Evolutionary conservation across 1,139 yeast genomes (phyloP).

Genomic region (Arxiozyma slooffiae): DNA sequence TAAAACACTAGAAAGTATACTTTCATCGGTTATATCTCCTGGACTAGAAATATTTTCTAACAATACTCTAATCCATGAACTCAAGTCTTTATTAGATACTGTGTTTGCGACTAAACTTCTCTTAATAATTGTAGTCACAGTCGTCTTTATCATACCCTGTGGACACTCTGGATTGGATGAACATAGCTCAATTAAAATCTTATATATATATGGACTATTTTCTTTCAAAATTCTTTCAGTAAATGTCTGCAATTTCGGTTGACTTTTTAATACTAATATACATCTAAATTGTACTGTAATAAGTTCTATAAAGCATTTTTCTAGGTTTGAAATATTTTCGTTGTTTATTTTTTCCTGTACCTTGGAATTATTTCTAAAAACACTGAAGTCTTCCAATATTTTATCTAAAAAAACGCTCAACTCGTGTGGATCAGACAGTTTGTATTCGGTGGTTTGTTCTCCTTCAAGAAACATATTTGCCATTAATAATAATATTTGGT

Average conservation of each 20-base stretch:
- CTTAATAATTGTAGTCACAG: slow-evolving; percentile 4
- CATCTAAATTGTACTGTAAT: slow-evolving; percentile 1
- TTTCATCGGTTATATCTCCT: neutral
- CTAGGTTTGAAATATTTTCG: neutral
- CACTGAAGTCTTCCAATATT: neutral
- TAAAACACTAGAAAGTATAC: neutral
- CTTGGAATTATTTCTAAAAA: neutral
- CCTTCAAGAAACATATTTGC: neutral
- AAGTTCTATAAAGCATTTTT: neutral
- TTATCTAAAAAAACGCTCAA: neutral
- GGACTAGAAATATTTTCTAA: slow-evolving; percentile 3
- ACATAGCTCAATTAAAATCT: neutral
- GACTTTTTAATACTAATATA: neutral
- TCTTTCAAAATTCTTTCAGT: neutral
- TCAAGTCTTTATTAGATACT: neutral
- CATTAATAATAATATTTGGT: slow-evolving; percentile 9
- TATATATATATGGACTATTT: neutral
- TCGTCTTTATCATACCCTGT: neutral
- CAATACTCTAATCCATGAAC: slow-evolving; percentile 9
- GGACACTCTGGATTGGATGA: slow-evolving; percentile 3
- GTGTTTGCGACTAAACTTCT: slow-evolving; percentile 5
- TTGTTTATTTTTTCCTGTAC: neutral
- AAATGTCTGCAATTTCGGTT: neutral
- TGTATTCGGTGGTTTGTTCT: neutral
- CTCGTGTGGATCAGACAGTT: neutral